phyloP scores from a whole-genome alignment of 139 green algal species.

The Auxenochlorella protothecoides region DNA sequence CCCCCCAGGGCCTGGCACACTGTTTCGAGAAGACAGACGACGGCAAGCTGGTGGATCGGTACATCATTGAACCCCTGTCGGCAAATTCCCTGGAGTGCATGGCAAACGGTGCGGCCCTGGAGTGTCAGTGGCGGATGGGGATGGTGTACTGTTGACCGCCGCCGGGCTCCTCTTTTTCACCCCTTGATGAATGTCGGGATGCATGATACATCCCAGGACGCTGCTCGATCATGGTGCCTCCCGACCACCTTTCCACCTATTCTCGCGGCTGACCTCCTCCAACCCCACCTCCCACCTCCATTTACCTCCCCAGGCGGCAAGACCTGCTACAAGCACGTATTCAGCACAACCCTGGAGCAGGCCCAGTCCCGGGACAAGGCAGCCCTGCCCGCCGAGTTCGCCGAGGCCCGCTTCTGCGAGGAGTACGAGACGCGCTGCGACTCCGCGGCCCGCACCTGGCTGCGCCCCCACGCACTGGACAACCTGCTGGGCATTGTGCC shows the following conservation, averaged over 20 bases:
- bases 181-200: too few species aligned
- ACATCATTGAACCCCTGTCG: slow-evolving; percentile 74
- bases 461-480: slow-evolving; percentile 70
- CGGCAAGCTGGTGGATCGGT: slow-evolving; percentile 52
- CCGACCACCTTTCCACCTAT: too few species aligned
- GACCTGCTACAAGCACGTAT: slow-evolving; percentile 70
- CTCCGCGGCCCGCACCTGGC: slow-evolving; percentile 71
- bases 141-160: too few species aligned
- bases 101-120: slow-evolving; percentile 38
- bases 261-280: too few species aligned
- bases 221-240: too few species aligned
- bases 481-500: slow-evolving; percentile 82
- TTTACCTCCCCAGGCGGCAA: slow-evolving; percentile 40
- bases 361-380: slow-evolving; percentile 38
- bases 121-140: background rate
- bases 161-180: too few species aligned
- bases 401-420: slow-evolving; percentile 48
- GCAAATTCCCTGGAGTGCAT: slow-evolving; percentile 77
- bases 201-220: too few species aligned
- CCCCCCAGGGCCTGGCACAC: slow-evolving; percentile 59
- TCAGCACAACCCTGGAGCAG: slow-evolving; percentile 42
- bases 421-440: slow-evolving; percentile 66
- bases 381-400: slow-evolving; percentile 55
- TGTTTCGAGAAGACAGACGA: slow-evolving; percentile 73
- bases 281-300: too few species aligned